These are phyloP conservation scores for Arabidopsis hybrid DNA, from an alignment of 441 rosid species.

Conservation along the genomic window DNA sequence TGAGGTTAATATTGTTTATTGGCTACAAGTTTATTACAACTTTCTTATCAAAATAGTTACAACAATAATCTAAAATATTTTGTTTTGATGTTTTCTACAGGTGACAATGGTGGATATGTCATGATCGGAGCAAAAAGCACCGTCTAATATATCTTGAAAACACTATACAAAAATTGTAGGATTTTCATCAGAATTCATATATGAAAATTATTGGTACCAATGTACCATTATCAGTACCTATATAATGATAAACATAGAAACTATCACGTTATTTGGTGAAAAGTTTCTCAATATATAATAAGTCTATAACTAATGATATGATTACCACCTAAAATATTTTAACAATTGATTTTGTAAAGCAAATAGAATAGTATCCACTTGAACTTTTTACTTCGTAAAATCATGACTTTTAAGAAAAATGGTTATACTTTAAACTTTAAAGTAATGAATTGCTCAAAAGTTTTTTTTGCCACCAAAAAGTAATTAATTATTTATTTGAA, in stretches of 20 bases:
- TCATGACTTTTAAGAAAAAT: not conserved
- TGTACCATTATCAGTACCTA: not conserved
- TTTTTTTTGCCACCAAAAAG: not conserved
- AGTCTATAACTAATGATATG: not conserved
- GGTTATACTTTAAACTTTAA: conserved; percentile 22
- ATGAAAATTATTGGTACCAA: not conserved
- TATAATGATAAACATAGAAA: not conserved
- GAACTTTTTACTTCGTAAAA: not conserved
- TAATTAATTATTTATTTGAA: not conserved
- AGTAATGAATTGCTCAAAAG: conserved; percentile 30
- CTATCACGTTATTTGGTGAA: conserved; percentile 27
- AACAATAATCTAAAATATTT: not conserved
- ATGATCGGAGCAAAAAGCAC: not conserved
- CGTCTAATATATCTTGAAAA: not conserved
- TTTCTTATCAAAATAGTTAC: not conserved
- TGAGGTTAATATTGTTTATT: not conserved
- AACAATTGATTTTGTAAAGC: not conserved
- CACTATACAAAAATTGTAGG: not conserved
- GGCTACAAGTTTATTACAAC: not conserved
- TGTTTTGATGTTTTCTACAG: not conserved
- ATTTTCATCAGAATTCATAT: not conserved
- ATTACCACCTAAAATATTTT: not conserved
- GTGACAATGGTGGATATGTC: not conserved
- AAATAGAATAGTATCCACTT: conserved; percentile 8
- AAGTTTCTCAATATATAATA: conserved; percentile 8